A percentile compares a stretch with the other conserved stretches of the same genome.
Conservation (phyloP, 495 filamentous ascomycete species). For the Cudoniella acicularis region DNA sequence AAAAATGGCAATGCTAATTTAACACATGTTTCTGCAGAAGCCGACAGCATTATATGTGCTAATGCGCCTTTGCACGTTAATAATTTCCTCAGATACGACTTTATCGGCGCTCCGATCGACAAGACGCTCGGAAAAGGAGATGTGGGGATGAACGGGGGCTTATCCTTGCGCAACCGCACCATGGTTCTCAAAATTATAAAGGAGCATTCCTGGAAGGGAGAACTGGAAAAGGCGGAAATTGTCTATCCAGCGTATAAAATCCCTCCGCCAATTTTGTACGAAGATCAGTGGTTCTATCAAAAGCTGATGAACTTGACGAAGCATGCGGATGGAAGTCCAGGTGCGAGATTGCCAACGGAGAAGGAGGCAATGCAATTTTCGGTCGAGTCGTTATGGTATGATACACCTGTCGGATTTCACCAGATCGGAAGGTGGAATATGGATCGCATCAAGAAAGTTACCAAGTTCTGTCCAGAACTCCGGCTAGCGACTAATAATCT, state of each 20-base stretch:
- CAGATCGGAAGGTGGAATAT: not conserved
- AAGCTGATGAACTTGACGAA: not conserved
- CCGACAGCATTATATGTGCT: conserved; percentile 16
- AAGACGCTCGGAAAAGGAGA: not conserved
- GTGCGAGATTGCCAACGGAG: not conserved
- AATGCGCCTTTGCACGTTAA: conserved; percentile 5
- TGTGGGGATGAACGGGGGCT: conserved; percentile 8
- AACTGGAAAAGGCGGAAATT: not conserved
- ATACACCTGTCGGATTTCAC: not conserved
- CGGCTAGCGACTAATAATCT: not conserved
- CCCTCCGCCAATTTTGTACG: not conserved
- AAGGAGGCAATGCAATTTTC: not conserved
- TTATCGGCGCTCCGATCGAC: conserved; percentile 16
- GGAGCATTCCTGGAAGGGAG: not conserved
- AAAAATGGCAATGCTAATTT: not conserved
- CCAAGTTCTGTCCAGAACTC: not conserved
- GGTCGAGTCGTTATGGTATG: not conserved
- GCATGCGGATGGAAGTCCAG: too few relatives aligned
- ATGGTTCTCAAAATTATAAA: conserved; percentile 1
- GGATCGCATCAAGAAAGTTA: not conserved
- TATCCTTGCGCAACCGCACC: conserved; percentile 13
- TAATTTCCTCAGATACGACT: conserved; percentile 21
- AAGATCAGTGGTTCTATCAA: not conserved
- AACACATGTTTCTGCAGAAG: not conserved
- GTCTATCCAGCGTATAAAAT: not conserved